Percentiles rank a stretch among this genome's conserved stretches.
Evolutionary conservation across 768 basidiomycete genomes (phyloP).

Genomic region (Imleria badia): DNA sequence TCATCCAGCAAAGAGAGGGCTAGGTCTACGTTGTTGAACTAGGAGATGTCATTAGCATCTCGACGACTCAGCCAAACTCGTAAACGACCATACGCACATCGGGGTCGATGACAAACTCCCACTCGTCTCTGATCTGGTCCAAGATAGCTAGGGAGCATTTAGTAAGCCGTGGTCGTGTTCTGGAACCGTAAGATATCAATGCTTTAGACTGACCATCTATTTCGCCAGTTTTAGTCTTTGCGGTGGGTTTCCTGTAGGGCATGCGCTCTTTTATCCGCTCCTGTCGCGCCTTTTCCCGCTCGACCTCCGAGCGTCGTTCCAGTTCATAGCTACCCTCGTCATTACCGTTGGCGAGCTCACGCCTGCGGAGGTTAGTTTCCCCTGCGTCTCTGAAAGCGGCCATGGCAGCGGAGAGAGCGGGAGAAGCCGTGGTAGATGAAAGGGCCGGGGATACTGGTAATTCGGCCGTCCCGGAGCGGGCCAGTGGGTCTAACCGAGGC

Average conservation of each 20-base stretch:
- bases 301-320: conserved; percentile 59
- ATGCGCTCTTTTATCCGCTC: conserved; percentile 67
- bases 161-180: background rate
- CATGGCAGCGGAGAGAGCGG: conserved; percentile 53
- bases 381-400: conserved; percentile 68
- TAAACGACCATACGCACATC: conserved; percentile 51
- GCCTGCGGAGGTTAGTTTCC: conserved; percentile 47
- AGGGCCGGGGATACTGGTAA: conserved; percentile 14
- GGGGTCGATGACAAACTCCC: conserved; percentile 83
- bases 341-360: conserved; percentile 50
- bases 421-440: conserved; percentile 40
- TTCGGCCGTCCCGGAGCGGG: conserved; percentile 17
- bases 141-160: conserved; percentile 58
- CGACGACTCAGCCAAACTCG: background rate
- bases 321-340: conserved; percentile 56
- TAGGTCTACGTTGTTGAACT: conserved; percentile 95
- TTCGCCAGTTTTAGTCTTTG: conserved; percentile 67
- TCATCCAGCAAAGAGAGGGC: conserved; percentile 87
- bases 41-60: conserved; percentile 9
- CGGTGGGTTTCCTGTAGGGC: conserved; percentile 53
- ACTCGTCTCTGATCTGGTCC: conserved; percentile 83
- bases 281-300: conserved; percentile 64
- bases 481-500: conserved; percentile 16
- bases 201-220: conserved; percentile 69
- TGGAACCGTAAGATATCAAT: background rate